Evolutionary conservation across 306 rosid genomes (phyloP), one percentile per base, ranked within the genome.

Genomic region (Quercus engelmannii): DNA sequence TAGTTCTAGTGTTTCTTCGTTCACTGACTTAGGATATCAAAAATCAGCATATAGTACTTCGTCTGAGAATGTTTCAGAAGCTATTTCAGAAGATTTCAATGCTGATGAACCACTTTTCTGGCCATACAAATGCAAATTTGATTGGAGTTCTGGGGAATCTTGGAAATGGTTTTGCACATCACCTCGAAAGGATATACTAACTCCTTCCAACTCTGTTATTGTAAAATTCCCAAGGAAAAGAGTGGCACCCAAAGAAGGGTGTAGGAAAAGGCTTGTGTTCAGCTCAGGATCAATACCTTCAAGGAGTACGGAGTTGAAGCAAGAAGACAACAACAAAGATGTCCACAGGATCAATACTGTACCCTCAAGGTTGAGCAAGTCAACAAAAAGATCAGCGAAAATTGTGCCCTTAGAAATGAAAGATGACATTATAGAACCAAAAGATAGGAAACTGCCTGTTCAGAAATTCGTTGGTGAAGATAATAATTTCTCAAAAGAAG

Each of bases 41-140:
- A 70, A 18, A 54, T 56, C 58, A 26, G 74, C 72, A 73, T 71
- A 75, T 46, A 57, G 10, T 55, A 46, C 57, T 73, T 65, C 73
- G 17, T 25, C 8, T 13, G 80, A 85, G 64, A 19, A 62, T 78
- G 55, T 59, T 69, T 55, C 73, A 18, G 73, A 84, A 61, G 61
- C 70, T 38, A 30, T 49, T 25, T 58, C 23, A 12, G 83, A 83
- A 76, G 85, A 79, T 59, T 55, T 65, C 28, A 46, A 18, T 8
- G 38, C 13, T 0, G 77, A 84, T 26, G 87, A 84, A 77, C 91
- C 94, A 69, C 85, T 90, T 18, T 90, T 84, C 74, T 88, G 90
- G 92, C 94, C 89, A 65, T 88, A 79, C 26, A 86, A 86, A 57
- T 79, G 62, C 71, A 38, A 82, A 69, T 58, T 68, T 8, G 55